phyloP scores from a whole-genome alignment of 2,329 filamentous ascomycete species.

The Shiraia sp. region DNA sequence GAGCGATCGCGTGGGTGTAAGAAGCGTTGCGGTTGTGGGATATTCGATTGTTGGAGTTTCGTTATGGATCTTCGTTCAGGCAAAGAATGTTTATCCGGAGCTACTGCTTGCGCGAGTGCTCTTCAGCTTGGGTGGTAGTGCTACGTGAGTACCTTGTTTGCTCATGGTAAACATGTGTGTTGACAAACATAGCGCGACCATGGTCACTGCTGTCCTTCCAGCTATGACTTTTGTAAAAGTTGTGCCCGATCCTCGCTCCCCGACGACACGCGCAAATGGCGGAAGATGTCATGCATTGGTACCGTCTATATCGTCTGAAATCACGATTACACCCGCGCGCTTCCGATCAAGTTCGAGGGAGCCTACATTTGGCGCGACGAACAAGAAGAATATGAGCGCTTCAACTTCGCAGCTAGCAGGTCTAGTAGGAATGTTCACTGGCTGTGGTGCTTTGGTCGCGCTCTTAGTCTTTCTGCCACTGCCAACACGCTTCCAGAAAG shows the following conservation, averaged over 20 bases:
- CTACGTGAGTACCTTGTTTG: conserved; percentile 61
- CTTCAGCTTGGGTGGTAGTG: conserved; percentile 91
- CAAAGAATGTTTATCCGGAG: conserved; percentile 84
- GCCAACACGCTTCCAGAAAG: conserved; percentile 75
- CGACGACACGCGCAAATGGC: conserved; percentile 37
- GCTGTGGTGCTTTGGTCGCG: conserved; percentile 86
- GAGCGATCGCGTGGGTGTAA: conserved; percentile 76
- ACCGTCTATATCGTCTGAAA: conserved; percentile 72
- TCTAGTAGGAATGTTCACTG: conserved; percentile 89
- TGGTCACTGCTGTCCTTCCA: conserved; percentile 95
- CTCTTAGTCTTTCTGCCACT: conserved; percentile 82
- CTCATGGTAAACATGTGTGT: conserved; percentile 2
- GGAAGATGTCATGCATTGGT: conserved; percentile 63
- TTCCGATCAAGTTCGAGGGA: conserved; percentile 44
- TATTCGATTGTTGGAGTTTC: conserved; percentile 81
- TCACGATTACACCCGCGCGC: conserved; percentile 70
- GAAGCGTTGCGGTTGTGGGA: conserved; percentile 67
- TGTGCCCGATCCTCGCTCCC: conserved; percentile 29
- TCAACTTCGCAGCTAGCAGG: conserved; percentile 74
- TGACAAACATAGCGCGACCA: conserved; percentile 64
- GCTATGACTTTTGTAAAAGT: conserved; percentile 57
- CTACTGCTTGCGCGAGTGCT: conserved; percentile 80
- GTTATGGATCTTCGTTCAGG: conserved; percentile 81
- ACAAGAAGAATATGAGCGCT: conserved; percentile 30
- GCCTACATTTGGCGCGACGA: conserved; percentile 9